phyloP scores from a whole-genome alignment of 2,329 filamentous ascomycete species.

The Ceratocystis eucalypticola region DNA sequence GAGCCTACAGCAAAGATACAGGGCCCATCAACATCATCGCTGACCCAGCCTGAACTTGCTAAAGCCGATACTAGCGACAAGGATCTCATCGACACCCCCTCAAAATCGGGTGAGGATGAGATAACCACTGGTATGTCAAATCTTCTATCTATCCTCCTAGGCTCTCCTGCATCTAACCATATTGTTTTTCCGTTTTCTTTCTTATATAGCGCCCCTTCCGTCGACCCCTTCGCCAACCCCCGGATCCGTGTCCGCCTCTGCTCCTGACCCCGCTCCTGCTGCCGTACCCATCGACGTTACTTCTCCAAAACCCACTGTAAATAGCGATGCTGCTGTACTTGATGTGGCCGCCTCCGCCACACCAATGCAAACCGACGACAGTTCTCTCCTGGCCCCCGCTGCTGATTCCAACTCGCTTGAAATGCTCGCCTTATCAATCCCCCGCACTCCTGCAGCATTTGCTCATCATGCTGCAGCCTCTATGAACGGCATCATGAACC shows the following conservation, averaged over 20 bases:
- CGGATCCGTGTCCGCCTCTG: neutral
- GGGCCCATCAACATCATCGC: neutral
- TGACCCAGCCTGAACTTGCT: neutral
- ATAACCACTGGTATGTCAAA: neutral
- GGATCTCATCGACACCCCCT: neutral
- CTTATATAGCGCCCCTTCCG: neutral
- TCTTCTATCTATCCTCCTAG: neutral
- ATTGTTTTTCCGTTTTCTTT: neutral
- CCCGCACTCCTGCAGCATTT: slow-evolving; percentile 17
- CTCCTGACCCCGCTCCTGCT: neutral
- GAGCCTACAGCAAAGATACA: neutral
- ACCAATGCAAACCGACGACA: slow-evolving; percentile 1
- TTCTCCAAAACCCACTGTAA: neutral
- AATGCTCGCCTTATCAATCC: slow-evolving; percentile 14
- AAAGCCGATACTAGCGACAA: neutral
- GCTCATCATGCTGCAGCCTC: slow-evolving; percentile 13
- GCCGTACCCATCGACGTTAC: neutral
- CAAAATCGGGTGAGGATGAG: neutral
- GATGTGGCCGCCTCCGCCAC: slow-evolving; percentile 8
- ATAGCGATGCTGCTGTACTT: neutral
- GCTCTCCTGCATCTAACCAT: neutral
- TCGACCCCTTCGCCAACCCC: neutral
- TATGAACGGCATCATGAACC: slow-evolving; percentile 3
- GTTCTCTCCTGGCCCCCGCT: neutral
- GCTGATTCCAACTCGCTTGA: slow-evolving; percentile 1